Evolutionary conservation across 179 eudicot species (phyloP).

Genomic region (Monotropa hypopitys): DNA sequence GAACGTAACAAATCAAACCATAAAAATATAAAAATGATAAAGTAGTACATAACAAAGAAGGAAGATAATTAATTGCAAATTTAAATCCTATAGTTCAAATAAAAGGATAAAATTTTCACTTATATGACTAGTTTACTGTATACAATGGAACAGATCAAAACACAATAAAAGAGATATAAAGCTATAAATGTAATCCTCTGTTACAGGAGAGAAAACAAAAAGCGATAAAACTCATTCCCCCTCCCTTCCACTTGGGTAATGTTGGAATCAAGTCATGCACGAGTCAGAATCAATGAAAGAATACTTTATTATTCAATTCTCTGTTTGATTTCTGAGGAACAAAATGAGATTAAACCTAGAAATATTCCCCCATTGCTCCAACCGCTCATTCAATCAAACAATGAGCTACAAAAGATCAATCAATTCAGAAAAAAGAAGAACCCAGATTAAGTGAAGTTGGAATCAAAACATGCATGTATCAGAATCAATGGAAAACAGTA

Average conservation of each 20-base stretch:
- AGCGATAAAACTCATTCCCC: neutral
- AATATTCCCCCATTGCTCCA: neutral
- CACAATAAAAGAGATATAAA: neutral
- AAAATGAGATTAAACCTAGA: neutral
- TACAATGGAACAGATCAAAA: neutral
- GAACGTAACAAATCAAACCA: too few relatives aligned
- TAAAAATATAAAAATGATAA: too few relatives aligned
- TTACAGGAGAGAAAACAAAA: neutral
- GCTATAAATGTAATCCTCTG: neutral
- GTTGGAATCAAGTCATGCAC: neutral
- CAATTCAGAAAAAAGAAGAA: neutral
- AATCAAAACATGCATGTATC: neutral
- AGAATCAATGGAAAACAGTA: neutral
- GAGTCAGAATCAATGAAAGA: neutral
- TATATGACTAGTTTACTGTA: neutral
- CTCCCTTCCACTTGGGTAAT: neutral
- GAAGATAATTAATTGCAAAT: neutral
- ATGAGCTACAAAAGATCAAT: neutral
- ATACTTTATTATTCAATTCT: neutral
- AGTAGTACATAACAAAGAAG: too few relatives aligned
- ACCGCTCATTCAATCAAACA: neutral
- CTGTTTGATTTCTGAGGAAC: neutral
- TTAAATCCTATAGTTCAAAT: neutral
- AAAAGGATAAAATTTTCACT: neutral
- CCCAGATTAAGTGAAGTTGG: neutral